Conservation (phyloP, 2,329 filamentous ascomycete genomes). For the Huntiella decipiens region DNA sequence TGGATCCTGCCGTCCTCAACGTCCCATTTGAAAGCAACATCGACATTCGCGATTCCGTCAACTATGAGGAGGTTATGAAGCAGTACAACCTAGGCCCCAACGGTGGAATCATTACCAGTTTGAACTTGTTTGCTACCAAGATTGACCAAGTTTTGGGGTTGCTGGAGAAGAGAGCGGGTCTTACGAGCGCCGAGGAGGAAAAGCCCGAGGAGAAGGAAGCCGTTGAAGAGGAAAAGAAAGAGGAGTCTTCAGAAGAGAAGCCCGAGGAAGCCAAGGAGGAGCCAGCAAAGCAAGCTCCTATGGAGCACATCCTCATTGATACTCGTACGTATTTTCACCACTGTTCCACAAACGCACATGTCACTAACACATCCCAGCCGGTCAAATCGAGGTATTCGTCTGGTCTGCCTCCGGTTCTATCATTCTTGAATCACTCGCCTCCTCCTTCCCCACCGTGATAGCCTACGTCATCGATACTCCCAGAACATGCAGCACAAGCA, state of each 20-base stretch:
- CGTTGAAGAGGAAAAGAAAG: constrained; percentile 89
- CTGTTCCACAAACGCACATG: not conserved
- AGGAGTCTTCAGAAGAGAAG: constrained; percentile 72
- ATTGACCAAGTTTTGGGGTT: constrained; percentile 85
- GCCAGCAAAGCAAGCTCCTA: constrained; percentile 36
- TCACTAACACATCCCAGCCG: constrained; percentile 26
- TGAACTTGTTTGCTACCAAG: constrained; percentile 95
- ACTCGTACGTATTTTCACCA: constrained; percentile 33
- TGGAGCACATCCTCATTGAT: constrained; percentile 78
- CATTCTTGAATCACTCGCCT: constrained; percentile 77
- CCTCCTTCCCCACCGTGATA: constrained; percentile 88
- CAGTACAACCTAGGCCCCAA: constrained; percentile 97
- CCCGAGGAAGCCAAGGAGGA: constrained; percentile 67
- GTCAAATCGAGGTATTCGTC: constrained; percentile 96
- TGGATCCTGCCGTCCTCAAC: constrained; percentile 83
- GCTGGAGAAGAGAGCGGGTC: constrained; percentile 62
- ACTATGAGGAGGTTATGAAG: constrained; percentile 99
- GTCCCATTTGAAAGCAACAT: constrained; percentile 96
- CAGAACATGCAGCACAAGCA: constrained; percentile 76
- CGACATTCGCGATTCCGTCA: constrained; percentile 95
- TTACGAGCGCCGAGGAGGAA: constrained; percentile 43
- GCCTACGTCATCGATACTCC: constrained; percentile 97
- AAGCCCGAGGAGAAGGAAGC: constrained; percentile 50
- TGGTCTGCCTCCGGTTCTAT: constrained; percentile 95
- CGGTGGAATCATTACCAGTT: constrained; percentile 82